A percentile compares a stretch with the other conserved stretches of the same genome.
phyloP scores from a whole-genome alignment of 2,329 filamentous ascomycete species.

The Claviceps maximensis region DNA sequence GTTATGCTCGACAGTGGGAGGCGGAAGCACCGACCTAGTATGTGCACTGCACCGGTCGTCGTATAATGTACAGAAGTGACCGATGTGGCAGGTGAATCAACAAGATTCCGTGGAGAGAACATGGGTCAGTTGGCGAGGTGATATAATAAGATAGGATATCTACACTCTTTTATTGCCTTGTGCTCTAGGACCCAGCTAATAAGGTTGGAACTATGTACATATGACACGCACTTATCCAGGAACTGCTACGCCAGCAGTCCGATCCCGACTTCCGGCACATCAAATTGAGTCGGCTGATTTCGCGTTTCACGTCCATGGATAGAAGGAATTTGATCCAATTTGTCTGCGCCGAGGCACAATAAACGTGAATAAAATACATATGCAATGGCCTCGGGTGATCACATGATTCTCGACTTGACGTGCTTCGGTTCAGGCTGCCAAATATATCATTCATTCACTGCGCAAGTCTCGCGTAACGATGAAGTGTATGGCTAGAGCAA shows the following conservation, averaged over 20 bases:
- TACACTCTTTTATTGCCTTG: background rate
- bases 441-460: background rate
- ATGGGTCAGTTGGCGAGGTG: background rate
- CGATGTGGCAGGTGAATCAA: background rate
- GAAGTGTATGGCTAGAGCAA: background rate
- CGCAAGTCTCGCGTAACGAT: background rate
- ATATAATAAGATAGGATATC: background rate
- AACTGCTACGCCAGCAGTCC: background rate
- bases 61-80: background rate
- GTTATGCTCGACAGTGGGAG: background rate
- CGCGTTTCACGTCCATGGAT: background rate
- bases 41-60: background rate
- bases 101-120: background rate
- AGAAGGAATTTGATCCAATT: background rate
- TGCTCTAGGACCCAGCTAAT: background rate
- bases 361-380: too few species aligned
- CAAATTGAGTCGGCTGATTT: background rate
- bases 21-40: background rate
- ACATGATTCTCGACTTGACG: background rate
- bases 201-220: background rate
- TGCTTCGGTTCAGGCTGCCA: background rate
- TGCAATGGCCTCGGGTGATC: too few species aligned
- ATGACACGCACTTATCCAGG: background rate
- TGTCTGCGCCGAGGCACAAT: background rate
- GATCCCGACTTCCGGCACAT: background rate